Conservation (phyloP, 176 grass and related monocot species). For the Phyllostachys edulis region DNA sequence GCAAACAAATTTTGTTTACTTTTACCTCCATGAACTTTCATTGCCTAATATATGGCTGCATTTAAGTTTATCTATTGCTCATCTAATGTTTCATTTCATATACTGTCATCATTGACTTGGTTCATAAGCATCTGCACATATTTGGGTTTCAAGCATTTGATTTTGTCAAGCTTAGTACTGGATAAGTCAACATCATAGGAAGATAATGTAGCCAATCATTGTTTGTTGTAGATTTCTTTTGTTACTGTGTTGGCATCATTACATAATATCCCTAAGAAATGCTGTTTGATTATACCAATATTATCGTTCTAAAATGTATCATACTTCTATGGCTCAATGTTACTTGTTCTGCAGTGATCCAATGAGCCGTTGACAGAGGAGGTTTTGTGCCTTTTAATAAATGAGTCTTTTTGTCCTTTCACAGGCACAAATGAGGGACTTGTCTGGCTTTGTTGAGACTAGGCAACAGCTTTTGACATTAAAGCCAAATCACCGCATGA, state of each 20-base stretch:
- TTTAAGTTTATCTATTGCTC: neutral
- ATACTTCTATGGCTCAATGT: neutral
- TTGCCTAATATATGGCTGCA: neutral
- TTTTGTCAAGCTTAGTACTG: neutral
- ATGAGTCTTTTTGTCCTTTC: conserved; percentile 15
- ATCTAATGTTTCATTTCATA: neutral
- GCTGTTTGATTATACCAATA: conserved; percentile 6
- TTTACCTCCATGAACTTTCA: conserved; percentile 5
- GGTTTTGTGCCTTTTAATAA: conserved; percentile 23
- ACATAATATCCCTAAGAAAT: neutral
- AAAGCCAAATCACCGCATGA: conserved; percentile 99
- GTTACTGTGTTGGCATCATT: conserved; percentile 12
- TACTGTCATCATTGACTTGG: conserved; percentile 13
- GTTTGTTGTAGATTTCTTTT: neutral
- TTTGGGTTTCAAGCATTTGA: conserved; percentile 20
- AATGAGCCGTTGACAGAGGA: too few species aligned
- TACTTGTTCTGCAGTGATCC: too few species aligned
- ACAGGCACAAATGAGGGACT: conserved; percentile 98
- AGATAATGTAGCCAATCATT: neutral
- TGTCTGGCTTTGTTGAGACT: conserved; percentile 96
- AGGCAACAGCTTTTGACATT: conserved; percentile 90
- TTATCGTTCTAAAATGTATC: neutral
- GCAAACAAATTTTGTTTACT: neutral
- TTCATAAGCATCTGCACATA: neutral
- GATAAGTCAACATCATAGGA: neutral